phyloP scores from a whole-genome alignment of 306 rosid genomes.

The Dryas octopetala region DNA sequence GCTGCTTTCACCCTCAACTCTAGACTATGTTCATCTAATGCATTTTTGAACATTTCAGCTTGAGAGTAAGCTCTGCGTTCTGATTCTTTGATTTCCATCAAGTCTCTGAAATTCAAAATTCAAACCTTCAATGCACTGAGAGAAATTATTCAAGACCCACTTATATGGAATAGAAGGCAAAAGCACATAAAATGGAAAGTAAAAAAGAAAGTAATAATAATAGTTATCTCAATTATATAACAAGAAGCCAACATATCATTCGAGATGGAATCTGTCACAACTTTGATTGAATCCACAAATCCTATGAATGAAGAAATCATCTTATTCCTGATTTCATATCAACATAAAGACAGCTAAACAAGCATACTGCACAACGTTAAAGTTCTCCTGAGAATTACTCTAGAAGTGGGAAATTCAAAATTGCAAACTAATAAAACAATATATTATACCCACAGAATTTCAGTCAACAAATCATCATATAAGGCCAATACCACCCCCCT shows the following conservation, averaged over 20 bases:
- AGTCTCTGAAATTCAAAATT: conserved; percentile 52
- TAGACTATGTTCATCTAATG: conserved; percentile 89
- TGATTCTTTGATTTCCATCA: conserved; percentile 77
- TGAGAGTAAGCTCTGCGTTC: conserved; percentile 70
- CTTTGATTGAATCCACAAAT: background rate
- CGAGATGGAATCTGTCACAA: background rate
- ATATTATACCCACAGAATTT: background rate
- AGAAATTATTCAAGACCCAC: conserved; percentile 19
- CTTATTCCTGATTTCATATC: background rate
- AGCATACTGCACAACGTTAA: background rate
- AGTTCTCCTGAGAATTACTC: no score
- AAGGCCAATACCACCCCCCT: background rate
- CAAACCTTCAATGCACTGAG: conserved; percentile 23
- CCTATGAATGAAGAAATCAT: background rate
- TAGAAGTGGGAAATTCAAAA: background rate
- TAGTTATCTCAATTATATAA: background rate
- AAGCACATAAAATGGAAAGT: background rate
- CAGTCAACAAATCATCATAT: background rate
- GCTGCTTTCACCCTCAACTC: conserved; percentile 97
- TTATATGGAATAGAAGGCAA: conserved; percentile 14
- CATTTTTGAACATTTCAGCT: conserved; percentile 70
- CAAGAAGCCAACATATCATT: background rate
- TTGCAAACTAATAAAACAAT: background rate
- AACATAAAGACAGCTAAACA: background rate
- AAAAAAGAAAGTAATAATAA: background rate